These are phyloP conservation scores for Aspergillus nanangensis DNA, from an alignment of 495 filamentous ascomycete species.

Conservation along the genomic window DNA sequence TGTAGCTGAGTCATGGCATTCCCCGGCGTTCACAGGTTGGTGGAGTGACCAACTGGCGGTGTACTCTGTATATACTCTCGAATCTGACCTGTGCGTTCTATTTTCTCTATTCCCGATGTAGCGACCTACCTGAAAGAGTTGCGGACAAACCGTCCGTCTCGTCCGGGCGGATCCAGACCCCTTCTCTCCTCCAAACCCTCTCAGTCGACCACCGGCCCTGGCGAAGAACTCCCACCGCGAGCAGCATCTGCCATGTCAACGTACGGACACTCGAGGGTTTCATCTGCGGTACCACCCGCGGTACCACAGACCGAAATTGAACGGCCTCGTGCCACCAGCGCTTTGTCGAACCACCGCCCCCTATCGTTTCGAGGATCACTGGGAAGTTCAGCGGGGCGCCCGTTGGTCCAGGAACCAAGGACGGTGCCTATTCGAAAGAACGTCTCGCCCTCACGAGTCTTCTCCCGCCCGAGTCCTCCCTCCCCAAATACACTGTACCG, in stretches of 20 bases:
- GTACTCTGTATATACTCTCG: neutral
- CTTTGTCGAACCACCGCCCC: conserved; percentile 45
- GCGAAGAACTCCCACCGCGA: conserved; percentile 36
- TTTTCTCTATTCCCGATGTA: conserved; percentile 13
- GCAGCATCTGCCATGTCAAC: conserved; percentile 45
- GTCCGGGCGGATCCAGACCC: conserved; percentile 79
- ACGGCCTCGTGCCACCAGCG: conserved; percentile 43
- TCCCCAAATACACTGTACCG: conserved; percentile 62
- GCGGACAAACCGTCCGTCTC: conserved; percentile 68
- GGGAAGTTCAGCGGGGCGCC: conserved; percentile 32
- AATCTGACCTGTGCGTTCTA: conserved; percentile 8
- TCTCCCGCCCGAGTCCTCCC: conserved; percentile 21
- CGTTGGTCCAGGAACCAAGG: conserved; percentile 41
- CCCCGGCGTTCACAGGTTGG: conserved; percentile 6
- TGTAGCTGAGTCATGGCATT: conserved; percentile 21
- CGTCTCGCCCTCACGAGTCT: conserved; percentile 37
- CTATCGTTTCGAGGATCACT: conserved; percentile 30
- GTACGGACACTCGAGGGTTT: conserved; percentile 12
- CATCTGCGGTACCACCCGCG: conserved; percentile 11
- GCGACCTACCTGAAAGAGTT: conserved; percentile 78
- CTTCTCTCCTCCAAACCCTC: conserved; percentile 46
- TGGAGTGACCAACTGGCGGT: conserved; percentile 10
- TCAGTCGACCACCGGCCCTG: conserved; percentile 32
- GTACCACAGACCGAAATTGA: conserved; percentile 14
- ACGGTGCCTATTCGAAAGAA: conserved; percentile 32